phyloP scores from a whole-genome alignment of 305 asterid species.

The Coffea humblotiana region DNA sequence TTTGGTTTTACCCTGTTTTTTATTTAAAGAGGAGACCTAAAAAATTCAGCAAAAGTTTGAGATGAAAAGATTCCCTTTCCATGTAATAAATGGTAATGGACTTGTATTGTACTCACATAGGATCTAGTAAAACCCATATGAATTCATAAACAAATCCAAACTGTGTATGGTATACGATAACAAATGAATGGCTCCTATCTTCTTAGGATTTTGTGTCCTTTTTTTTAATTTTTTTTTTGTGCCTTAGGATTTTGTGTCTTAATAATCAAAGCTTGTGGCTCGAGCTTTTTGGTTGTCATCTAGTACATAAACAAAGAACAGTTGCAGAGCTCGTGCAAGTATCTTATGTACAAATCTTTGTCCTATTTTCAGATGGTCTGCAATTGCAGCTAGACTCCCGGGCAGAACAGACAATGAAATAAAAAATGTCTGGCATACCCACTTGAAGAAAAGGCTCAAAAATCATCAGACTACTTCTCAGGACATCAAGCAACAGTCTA shows the following conservation, averaged over 20 bases:
- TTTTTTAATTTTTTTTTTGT: too few species aligned
- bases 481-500: constrained; percentile 36
- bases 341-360: constrained; percentile 13
- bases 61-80: constrained; percentile 28
- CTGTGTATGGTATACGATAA: background rate
- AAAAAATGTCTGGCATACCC: constrained; percentile 96
- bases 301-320: constrained; percentile 22
- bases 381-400: constrained; percentile 83
- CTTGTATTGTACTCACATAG: background rate
- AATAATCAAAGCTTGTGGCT: constrained; percentile 18
- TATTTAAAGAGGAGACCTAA: background rate
- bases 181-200: constrained; percentile 7
- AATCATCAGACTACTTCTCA: constrained; percentile 30
- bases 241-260: constrained; percentile 47
- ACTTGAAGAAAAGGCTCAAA: constrained; percentile 70
- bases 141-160: background rate
- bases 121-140: background rate
- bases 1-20: background rate
- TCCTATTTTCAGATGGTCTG: constrained; percentile 74
- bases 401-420: constrained; percentile 96
- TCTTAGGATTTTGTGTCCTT: constrained; percentile 48
- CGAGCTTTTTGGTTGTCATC: constrained; percentile 38
- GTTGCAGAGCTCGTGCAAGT: constrained; percentile 22
- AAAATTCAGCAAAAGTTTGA: background rate
- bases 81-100: background rate